Conservation (phyloP, 805 yeast genomes). For the Wickerhamiella sergipiensis region DNA sequence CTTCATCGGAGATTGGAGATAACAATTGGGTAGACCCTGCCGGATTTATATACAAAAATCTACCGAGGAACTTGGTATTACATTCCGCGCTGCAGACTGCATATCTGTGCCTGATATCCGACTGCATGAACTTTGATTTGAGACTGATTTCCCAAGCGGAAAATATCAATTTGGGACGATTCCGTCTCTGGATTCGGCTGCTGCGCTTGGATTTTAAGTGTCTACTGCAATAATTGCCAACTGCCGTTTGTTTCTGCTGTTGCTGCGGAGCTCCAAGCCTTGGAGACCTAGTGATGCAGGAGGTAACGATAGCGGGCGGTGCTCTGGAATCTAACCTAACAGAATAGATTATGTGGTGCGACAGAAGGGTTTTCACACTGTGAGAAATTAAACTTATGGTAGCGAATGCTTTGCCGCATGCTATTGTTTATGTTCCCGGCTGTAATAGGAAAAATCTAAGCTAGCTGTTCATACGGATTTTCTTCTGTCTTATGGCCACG, state of each 20-base stretch:
- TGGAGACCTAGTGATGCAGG: not conserved
- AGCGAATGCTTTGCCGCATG: not conserved
- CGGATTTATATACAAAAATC: not conserved
- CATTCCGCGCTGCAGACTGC: not conserved
- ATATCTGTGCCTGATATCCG: not conserved
- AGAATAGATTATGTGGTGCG: not conserved
- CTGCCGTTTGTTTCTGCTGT: too few species aligned
- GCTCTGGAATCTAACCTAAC: not conserved
- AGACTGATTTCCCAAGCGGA: not conserved
- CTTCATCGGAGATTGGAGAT: not conserved
- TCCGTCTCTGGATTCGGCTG: not conserved
- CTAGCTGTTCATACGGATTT: not conserved
- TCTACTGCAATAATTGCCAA: too few species aligned
- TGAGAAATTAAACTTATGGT: not conserved
- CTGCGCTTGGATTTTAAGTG: too few species aligned
- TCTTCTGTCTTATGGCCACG: too few species aligned
- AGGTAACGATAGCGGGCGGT: not conserved
- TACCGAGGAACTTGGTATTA: not conserved
- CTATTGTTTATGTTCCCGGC: not conserved
- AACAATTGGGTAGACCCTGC: not conserved
- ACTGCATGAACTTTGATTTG: not conserved
- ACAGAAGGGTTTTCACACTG: not conserved
- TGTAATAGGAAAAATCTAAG: not conserved
- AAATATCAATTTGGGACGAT: not conserved
- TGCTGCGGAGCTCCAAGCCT: too few species aligned